Evolutionary conservation across 176 grass and related monocot species (phyloP).

Genomic region (Rhynchospora tenuis): DNA sequence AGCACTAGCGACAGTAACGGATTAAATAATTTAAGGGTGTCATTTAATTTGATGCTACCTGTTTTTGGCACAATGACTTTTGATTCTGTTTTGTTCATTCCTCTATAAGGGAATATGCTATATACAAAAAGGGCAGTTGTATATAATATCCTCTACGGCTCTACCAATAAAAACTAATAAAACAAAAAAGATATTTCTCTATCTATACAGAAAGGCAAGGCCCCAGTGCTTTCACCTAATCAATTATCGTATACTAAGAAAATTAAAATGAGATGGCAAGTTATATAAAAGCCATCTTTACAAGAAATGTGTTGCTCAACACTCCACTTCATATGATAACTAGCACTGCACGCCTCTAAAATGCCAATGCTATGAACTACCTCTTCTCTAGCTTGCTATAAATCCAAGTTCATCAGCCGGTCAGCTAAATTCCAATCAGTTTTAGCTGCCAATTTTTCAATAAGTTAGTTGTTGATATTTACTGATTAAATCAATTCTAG

Average conservation of each 20-base stretch:
- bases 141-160: neutral
- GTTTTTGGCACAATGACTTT: neutral
- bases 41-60: neutral
- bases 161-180: neutral
- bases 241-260: neutral
- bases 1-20: too few relatives aligned
- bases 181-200: neutral
- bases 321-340: neutral
- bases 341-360: neutral
- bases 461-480: too few relatives aligned
- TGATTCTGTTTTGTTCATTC: neutral
- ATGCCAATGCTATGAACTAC: neutral
- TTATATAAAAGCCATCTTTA: conserved; percentile 8
- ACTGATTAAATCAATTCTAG: neutral
- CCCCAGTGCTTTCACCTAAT: conserved; percentile 6
- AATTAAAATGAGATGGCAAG: conserved; percentile 13
- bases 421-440: conserved; percentile 29
- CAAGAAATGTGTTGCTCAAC: neutral
- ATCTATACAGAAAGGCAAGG: neutral
- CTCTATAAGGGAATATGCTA: neutral
- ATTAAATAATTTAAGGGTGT: neutral
- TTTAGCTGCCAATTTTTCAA: conserved; percentile 33
- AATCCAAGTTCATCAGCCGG: neutral
- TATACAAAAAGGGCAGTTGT: neutral
- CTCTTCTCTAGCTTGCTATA: neutral